Evolutionary conservation across 2,329 filamentous ascomycete genomes (phyloP), one percentile per base, ranked within the genome.

Genomic region (Apiospora phragmitis): DNA sequence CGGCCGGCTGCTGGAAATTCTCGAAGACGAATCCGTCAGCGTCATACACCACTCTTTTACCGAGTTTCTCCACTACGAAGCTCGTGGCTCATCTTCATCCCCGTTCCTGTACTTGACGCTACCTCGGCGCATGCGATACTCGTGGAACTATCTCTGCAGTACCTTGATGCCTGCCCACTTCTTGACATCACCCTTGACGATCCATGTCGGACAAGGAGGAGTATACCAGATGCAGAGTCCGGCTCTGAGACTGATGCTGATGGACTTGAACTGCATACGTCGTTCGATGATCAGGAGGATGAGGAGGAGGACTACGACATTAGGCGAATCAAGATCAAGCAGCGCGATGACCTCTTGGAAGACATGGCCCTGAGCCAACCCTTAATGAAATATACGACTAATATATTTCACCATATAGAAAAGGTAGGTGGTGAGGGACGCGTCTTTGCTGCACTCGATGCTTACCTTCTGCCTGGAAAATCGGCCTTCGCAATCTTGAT

Each of bases 31-130:
- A 66, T 83, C 81, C 0, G 76, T 86, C 29, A 79, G 78, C 26
- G 79, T 86, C 11, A 79, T 86, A 6, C 84, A 87, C 70, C 84
- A 86, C 69, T 85, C 83, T 1, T 80, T 87, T n/a, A 86, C 84
- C 0, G 84, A 86, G 70, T 86, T 82, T 74, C 78, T 86, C 11
- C 73, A 47, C 29, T 62, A 42, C 43, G 51, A 24, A 29, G 51
- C 41, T 21, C 35, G 47, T 18, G 14, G 29, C 29, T 4, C 26
- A 38, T 42, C 38, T 32, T 26, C 26, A 16, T 41, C 24, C 4
- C 12, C 32, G 3, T 55, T 49, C n/a, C 62, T 14, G 47, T 68
- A 14, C 51, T 70, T n/a, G 29, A 59, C 35, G 32, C 49, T 42
- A 67, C 14, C 16, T 42, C 69, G 8, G 51, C 69, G n/a, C 65